These are phyloP conservation scores for Alternaria triticimaculans DNA, from an alignment of 2,329 filamentous ascomycete genomes.

Conservation along the genomic window DNA sequence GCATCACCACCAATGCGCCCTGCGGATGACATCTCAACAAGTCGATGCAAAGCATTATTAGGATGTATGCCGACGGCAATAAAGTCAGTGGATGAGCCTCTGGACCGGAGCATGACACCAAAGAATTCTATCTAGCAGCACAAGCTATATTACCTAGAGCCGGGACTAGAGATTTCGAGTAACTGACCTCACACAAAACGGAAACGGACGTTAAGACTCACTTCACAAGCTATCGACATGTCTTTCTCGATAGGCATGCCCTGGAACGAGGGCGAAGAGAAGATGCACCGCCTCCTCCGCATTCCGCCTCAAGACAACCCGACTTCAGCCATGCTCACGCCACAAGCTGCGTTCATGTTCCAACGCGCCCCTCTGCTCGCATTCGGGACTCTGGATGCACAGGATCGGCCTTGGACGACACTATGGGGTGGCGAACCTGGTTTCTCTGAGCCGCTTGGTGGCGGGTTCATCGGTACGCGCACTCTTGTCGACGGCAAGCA, in stretches of 20 bases:
- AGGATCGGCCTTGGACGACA: conserved; percentile 75
- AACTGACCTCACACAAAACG: not conserved
- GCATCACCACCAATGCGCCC: not conserved
- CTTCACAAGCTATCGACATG: conserved; percentile 34
- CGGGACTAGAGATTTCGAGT: not conserved
- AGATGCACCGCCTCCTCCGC: conserved; percentile 68
- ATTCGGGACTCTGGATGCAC: conserved; percentile 72
- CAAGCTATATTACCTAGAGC: not conserved
- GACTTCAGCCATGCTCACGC: conserved; percentile 67
- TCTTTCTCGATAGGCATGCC: conserved; percentile 53
- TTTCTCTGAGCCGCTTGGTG: conserved; percentile 69
- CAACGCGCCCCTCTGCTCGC: conserved; percentile 71
- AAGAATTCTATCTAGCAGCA: not conserved
- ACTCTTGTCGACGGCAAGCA: conserved; percentile 65
- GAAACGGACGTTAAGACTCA: not conserved
- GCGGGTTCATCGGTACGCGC: conserved; percentile 68
- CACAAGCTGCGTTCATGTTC: conserved; percentile 66
- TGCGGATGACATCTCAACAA: not conserved
- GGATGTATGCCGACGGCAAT: not conserved
- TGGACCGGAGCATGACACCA: not conserved
- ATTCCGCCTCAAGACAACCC: conserved; percentile 69
- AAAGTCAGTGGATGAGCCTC: not conserved
- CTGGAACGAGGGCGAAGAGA: conserved; percentile 72
- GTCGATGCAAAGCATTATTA: not conserved
- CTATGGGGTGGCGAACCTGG: conserved; percentile 77